Evolutionary conservation across 2,329 filamentous ascomycete genomes (phyloP).

Genomic region (Shiraia bambusicola): DNA sequence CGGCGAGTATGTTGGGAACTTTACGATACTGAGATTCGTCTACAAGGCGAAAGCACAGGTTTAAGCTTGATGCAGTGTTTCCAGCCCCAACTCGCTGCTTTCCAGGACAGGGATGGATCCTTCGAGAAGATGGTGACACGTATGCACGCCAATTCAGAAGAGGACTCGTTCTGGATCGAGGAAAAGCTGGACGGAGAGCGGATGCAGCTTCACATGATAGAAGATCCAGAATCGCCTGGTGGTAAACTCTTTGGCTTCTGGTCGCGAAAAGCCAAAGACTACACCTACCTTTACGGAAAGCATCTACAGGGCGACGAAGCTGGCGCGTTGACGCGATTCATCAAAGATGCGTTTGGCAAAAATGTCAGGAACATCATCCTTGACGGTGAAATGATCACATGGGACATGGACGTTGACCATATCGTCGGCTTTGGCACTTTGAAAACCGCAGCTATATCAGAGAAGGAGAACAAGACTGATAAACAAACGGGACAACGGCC

Average conservation of each 20-base stretch:
- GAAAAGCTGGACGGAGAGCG: constrained; percentile 96
- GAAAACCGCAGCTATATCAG: constrained; percentile 83
- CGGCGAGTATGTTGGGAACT: constrained; percentile 94
- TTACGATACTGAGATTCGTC: constrained; percentile 67
- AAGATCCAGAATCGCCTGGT: constrained; percentile 67
- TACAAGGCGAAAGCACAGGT: constrained; percentile 73
- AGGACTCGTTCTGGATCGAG: constrained; percentile 90
- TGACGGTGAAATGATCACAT: constrained; percentile 98
- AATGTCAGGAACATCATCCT: constrained; percentile 85
- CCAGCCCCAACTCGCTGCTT: constrained; percentile 91
- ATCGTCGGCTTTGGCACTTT: constrained; percentile 89
- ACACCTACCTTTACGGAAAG: constrained; percentile 88
- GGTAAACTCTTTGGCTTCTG: constrained; percentile 81
- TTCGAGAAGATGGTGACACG: constrained; percentile 77
- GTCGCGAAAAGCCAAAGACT: constrained; percentile 95
- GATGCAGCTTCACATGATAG: constrained; percentile 91
- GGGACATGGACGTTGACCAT: constrained; percentile 83
- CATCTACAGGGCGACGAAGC: constrained; percentile 68
- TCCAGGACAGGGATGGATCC: constrained; percentile 69
- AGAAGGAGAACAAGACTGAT: constrained; percentile 69
- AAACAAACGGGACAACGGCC: constrained; percentile 66
- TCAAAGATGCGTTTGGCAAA: constrained; percentile 73
- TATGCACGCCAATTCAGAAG: constrained; percentile 66
- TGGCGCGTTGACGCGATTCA: constrained; percentile 76
- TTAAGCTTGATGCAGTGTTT: constrained; percentile 91